Conservation (phyloP, 768 basidiomycete species). For the Suillus decipiens region DNA sequence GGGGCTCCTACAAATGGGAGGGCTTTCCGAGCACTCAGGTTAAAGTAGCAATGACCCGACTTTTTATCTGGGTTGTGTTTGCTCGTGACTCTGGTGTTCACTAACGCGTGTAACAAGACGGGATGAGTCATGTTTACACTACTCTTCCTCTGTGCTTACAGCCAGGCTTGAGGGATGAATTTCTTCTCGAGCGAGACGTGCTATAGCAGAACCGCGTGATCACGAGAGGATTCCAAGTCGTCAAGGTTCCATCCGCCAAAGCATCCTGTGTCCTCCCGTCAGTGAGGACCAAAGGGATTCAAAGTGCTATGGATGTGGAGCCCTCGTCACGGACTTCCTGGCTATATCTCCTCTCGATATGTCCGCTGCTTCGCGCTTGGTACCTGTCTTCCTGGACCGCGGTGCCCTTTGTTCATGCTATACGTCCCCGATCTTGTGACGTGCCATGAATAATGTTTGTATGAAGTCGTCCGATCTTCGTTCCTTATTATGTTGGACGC, state of each 20-base stretch:
- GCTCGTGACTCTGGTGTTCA: conserved; percentile 8
- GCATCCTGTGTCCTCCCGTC: conserved; percentile 6
- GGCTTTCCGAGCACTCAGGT: conserved; percentile 9
- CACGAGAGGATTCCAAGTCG: conserved; percentile 10
- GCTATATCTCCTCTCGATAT: conserved; percentile 22
- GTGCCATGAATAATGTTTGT: conserved; percentile 10
- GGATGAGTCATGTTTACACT: conserved; percentile 7
- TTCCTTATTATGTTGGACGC: conserved; percentile 31
- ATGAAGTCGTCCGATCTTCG: background rate
- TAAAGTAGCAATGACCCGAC: conserved; percentile 8
- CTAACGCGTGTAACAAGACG: conserved; percentile 10
- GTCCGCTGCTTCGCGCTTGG: conserved; percentile 24
- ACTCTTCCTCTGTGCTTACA: conserved; percentile 8
- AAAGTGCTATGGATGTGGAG: conserved; percentile 6
- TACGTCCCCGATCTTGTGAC: conserved; percentile 7
- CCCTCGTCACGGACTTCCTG: conserved; percentile 20
- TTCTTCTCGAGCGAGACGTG: conserved; percentile 8
- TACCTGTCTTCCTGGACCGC: conserved; percentile 26
- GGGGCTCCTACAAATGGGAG: conserved; percentile 19
- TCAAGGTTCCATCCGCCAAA: conserved; percentile 11
- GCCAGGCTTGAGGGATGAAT: conserved; percentile 6
- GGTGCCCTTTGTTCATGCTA: conserved; percentile 22
- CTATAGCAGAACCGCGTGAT: conserved; percentile 11
- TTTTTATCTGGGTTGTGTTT: conserved; percentile 1
- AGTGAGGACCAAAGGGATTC: conserved; percentile 7